Evolutionary conservation across 371 early-diverging fungal species (phyloP).

Genomic region (Mortierella polycephala): DNA sequence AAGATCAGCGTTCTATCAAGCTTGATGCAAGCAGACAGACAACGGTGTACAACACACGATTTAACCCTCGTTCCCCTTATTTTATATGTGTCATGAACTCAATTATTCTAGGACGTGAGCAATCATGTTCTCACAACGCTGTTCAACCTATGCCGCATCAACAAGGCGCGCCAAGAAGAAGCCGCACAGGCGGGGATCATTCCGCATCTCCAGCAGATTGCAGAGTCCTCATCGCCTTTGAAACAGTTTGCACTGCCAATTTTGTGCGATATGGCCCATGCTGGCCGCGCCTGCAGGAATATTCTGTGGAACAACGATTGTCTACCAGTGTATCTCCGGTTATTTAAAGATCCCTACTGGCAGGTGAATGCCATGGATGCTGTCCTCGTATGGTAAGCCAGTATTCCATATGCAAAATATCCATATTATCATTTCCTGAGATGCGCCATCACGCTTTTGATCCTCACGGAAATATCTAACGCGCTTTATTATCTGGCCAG

Average conservation of each 20-base stretch:
- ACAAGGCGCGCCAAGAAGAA: slow-evolving; percentile 62
- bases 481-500: slow-evolving; percentile 11
- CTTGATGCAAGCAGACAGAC: neutral
- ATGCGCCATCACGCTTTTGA: too few relatives aligned
- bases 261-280: slow-evolving; percentile 70
- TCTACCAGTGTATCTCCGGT: slow-evolving; percentile 59
- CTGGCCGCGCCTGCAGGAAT: slow-evolving; percentile 57
- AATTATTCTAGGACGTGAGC: slow-evolving; percentile 56
- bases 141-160: slow-evolving; percentile 70
- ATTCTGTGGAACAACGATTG: slow-evolving; percentile 60
- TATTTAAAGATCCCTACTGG: slow-evolving; percentile 69
- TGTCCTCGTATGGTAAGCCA: slow-evolving; percentile 62
- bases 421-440: too few relatives aligned
- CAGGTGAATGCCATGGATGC: slow-evolving; percentile 69
- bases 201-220: slow-evolving; percentile 62
- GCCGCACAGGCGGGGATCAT: slow-evolving; percentile 66
- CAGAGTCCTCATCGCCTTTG: slow-evolving; percentile 59
- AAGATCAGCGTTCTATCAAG: neutral
- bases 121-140: slow-evolving; percentile 68
- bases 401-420: neutral
- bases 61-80: neutral
- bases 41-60: neutral
- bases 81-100: neutral
- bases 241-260: slow-evolving; percentile 69
- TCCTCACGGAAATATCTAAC: too few relatives aligned